phyloP scores from a whole-genome alignment of 176 grass and related monocot species.

The Aegilops bicornis region DNA sequence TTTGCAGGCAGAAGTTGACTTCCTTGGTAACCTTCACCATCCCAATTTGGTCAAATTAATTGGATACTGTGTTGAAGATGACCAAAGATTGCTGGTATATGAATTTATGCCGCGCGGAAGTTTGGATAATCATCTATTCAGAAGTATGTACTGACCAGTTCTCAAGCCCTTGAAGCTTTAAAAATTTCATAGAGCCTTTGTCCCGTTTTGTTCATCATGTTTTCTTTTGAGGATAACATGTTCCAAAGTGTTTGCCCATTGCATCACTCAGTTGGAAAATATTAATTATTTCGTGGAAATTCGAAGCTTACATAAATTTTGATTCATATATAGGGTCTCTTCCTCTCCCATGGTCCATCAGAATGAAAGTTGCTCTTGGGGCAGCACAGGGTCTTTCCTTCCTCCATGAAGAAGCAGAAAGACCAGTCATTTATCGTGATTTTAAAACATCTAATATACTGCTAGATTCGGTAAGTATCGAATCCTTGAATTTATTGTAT shows the following conservation, averaged over 20 bases:
- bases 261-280: background rate
- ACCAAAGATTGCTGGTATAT: constrained; percentile 86
- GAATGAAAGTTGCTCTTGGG: constrained; percentile 84
- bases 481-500: background rate
- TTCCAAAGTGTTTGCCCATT: constrained; percentile 10
- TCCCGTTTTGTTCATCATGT: background rate
- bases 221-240: background rate
- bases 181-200: background rate
- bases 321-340: constrained; percentile 53
- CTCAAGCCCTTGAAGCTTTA: constrained; percentile 2
- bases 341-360: constrained; percentile 69
- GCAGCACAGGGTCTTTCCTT: constrained; percentile 77
- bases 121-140: constrained; percentile 86
- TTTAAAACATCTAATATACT: constrained; percentile 89
- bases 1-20: constrained; percentile 83
- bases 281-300: background rate
- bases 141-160: constrained; percentile 54
- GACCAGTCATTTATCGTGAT: constrained; percentile 86
- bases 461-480: constrained; percentile 50
- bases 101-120: constrained; percentile 92
- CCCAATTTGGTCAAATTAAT: constrained; percentile 78
- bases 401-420: constrained; percentile 88
- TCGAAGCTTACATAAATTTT: constrained; percentile 14
- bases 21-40: constrained; percentile 77
- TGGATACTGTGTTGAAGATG: constrained; percentile 90